Evolutionary conservation across 1,284 basidiomycete genomes (phyloP), one percentile per base, ranked within the genome.

Genomic region (Laetiporus sulphureus): DNA sequence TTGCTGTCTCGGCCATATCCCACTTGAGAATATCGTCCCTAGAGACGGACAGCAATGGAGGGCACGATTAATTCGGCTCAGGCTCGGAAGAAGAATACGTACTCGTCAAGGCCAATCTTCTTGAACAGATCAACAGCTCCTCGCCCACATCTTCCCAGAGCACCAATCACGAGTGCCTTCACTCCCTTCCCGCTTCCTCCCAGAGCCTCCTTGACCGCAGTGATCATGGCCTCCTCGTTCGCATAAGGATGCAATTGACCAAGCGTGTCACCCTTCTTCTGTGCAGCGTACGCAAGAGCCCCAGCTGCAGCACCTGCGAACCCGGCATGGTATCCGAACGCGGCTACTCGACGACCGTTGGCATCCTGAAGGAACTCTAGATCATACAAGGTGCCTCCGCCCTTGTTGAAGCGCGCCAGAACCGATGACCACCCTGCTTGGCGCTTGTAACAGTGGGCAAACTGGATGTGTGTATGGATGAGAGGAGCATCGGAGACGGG

Each of bases 321-420:
- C 2, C 96, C 96, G 11, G 96, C 96, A 65, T 99, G 90, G 74
- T 89, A 99, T 5, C 96, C 96, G 58, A 99, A 99, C 1, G 96
- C 96, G n/a, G 96, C 96, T 20, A 99, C 95, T 27, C 96, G 84
- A 25, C 91, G 76, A 19, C 92, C 91, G 32, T 62, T 72, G 13
- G 72, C 79, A 61, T 99, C 94, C 53, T 83, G 88, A 47, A 99
- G 72, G 70, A 99, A 99, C 68, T 99, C 96, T 48, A 99, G 73
- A 65, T 99, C 96, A 69, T 99, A 98, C 34, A 99, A 72, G 27
- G 82, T 87, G 19, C 95, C 95, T 25, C 79, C 75, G 20, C 95
- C 96, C 45, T 77, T 73, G 62, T 81, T 72, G 74, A 99, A 99
- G 32, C 96, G 87, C 22, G 79, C 72, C 32, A 99, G 80, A 21